A percentile compares a stretch with the other conserved stretches of the same genome.
These are phyloP conservation scores for Neurospora cerealis DNA, from an alignment of 495 filamentous ascomycete species.

Conservation along the genomic window DNA sequence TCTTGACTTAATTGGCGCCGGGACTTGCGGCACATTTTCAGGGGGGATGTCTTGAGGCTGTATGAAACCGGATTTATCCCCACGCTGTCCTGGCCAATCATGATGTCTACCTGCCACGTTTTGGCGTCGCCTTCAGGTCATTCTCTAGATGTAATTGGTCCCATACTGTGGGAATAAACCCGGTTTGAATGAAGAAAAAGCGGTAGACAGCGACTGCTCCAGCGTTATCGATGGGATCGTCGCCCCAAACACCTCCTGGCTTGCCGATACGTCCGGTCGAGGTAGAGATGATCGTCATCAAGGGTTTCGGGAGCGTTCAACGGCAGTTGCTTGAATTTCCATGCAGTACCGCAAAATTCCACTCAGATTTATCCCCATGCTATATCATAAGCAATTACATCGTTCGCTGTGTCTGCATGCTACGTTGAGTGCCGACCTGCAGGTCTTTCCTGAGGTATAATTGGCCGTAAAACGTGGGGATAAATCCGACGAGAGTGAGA, in stretches of 20 bases:
- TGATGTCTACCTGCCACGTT: not conserved
- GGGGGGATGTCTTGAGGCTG: not conserved
- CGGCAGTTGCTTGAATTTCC: not conserved
- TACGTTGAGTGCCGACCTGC: too few relatives aligned
- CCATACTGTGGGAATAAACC: not conserved
- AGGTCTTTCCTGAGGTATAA: not conserved
- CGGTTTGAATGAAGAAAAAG: not conserved
- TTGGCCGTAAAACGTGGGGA: not conserved
- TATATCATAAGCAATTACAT: too few relatives aligned
- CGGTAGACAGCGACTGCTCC: not conserved
- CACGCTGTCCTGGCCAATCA: not conserved
- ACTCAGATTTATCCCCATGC: not conserved
- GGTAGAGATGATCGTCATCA: not conserved
- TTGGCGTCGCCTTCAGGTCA: not conserved
- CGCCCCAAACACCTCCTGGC: not conserved
- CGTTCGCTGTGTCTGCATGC: too few relatives aligned
- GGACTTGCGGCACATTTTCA: not conserved
- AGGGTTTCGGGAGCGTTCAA: not conserved
- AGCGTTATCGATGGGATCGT: not conserved
- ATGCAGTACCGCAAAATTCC: not conserved
- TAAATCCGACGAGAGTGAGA: not conserved
- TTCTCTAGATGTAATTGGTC: not conserved
- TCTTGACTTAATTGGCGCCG: not conserved
- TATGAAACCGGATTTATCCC: not conserved
- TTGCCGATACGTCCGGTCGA: not conserved